Base-by-base conservation (phyloP, 768 basidiomycete species). In the Cyathus striatus region DNA sequence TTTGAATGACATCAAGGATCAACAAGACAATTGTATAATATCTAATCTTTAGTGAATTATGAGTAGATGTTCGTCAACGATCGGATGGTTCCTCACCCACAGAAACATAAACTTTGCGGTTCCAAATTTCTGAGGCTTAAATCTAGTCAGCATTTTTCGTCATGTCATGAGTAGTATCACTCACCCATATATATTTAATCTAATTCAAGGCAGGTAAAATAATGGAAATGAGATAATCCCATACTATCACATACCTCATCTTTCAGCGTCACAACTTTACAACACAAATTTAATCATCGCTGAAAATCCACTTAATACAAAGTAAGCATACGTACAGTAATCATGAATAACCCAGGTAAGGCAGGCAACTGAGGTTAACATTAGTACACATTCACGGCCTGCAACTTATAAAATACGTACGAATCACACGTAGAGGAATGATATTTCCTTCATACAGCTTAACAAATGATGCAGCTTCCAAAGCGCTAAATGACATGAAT, bases 21-120 rank as follows among this genome's bases (percentile, higher is more conserved):
- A 72, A 49, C 7, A 73, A 62, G 4, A 61, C 54, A 16, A 74
- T 62, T 23, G 67, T 73, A 48, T 72, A 75, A 47, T 75, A 75
- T 32, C 72, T 64, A 23, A 75, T 68, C 73, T 75, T 43, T 30
- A 37, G 39, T 10, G 5, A 34, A 41, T 26, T 16, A n/a, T 14
- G 5, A 37, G 30, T 24, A 21, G 26, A 12, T 34, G 32, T 16
- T 5, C 23, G 5, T 23, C 6, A 32, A 20, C 18, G 24, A 36
- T 9, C 22, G 38, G 36, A 26, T 4, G 5, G 23, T 6, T 6
- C 43, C 56, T 41, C 45, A 69, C 71, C 65, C 66, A 70, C 23
- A 71, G 51, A 48, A 64, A 73, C 67, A 72, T 64, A 24, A 56
- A 55, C 56, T 66, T 69, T 20, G 62, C 56, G 17, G 65, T 54